These are phyloP conservation scores for Xylariaceae sp. DNA, from an alignment of 2,329 filamentous ascomycete species.

Conservation along the genomic window DNA sequence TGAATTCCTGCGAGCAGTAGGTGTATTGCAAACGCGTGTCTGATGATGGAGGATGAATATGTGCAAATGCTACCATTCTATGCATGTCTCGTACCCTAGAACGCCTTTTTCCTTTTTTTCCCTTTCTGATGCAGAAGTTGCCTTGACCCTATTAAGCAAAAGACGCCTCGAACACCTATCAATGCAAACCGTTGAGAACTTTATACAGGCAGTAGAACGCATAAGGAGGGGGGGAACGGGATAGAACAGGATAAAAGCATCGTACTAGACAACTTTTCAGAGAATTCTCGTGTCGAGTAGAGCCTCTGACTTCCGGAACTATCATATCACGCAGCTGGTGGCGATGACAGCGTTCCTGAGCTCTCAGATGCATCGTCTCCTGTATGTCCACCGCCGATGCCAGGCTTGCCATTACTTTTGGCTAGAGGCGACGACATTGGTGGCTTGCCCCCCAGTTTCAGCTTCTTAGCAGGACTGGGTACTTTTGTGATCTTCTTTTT, in stretches of 20 bases:
- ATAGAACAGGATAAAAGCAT: constrained; percentile 1
- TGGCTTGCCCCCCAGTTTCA: constrained; percentile 42
- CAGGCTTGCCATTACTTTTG: constrained; percentile 44
- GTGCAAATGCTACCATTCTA: constrained; percentile 22
- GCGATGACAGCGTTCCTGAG: constrained; percentile 51
- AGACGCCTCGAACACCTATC: constrained; percentile 22
- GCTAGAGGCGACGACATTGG: constrained; percentile 43
- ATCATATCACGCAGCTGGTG: constrained; percentile 34
- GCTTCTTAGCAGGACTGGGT: constrained; percentile 41
- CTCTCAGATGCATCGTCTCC: constrained; percentile 50
- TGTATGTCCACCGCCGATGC: constrained; percentile 16
- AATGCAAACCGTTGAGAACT: constrained; percentile 25
- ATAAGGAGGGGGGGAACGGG: constrained; percentile 4
- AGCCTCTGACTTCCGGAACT: neutral
- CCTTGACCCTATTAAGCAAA: constrained; percentile 19
- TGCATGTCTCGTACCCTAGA: constrained; percentile 19
- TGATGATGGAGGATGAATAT: constrained; percentile 14
- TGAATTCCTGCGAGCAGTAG: neutral
- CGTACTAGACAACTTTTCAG: neutral
- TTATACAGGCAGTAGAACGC: constrained; percentile 24
- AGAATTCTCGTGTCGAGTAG: neutral
- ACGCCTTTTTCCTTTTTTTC: constrained; percentile 17
- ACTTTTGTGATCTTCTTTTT: constrained; percentile 41
- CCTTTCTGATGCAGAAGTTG: constrained; percentile 23
- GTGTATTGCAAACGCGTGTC: constrained; percentile 10